Evolutionary conservation across 1,284 basidiomycete species (phyloP), one percentile per base, ranked within the genome.

Genomic region (Malassezia dermatis): DNA sequence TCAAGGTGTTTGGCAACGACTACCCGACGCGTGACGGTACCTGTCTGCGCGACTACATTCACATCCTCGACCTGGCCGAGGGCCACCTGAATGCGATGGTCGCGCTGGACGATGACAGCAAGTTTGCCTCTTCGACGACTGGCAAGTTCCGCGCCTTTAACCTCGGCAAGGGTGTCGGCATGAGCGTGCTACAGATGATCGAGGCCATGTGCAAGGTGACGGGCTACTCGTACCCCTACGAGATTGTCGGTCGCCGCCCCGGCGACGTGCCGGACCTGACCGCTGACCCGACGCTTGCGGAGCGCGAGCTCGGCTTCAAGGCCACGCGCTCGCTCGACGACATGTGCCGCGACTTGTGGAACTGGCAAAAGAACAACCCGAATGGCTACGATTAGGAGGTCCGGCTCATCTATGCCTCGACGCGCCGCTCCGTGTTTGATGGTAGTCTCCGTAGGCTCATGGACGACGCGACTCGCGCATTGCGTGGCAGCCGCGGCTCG

Each of bases 231-330:
- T 89, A 85, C 75, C 71, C 71, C 3, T 56, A 65, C 55, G 84
- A 89, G 76, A 83, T 96, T 65, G 84, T 91, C 57, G 90, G 85
- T 1, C 81, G 93, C 68, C 81, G 93, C 6, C 59, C 83, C 44
- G 94, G 93, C 8, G 94, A 99, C 74, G 94, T 98, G 0, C 93
- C 94, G 0, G 90, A 96, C 75, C 80, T 99, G 39, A 96, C 91
- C 12, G 94, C 93, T 8, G 86, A 98, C 76, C 93, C 94, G 0
- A 66, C 84, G 3, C 80, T 95, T 24, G 94, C 94, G 0, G 84
- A 91, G 78, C 84, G 84, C 75, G 94, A 98, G 76, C 84, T 99
- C 37, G 89, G 89, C 17, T 99, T 98, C 81, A 83, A 84, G 63
- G 93, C 93, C 15, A 80, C 81, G 32, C 61, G 63, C 24, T 59